phyloP scores from a whole-genome alignment of 768 basidiomycete species.

The Termitomyces sp. region DNA sequence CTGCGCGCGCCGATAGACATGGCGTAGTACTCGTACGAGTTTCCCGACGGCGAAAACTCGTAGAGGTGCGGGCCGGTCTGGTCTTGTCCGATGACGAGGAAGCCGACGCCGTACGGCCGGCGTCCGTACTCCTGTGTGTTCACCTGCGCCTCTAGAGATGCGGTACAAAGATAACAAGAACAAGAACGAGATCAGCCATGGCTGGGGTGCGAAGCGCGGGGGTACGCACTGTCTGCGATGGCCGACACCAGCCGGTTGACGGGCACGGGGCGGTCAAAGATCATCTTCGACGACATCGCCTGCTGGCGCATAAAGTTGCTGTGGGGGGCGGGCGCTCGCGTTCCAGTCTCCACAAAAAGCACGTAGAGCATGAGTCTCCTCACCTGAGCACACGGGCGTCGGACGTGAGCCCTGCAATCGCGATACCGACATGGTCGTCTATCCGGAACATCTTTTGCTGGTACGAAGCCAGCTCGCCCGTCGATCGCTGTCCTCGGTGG shows the following conservation, averaged over 20 bases:
- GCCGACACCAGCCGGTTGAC: slow-evolving; percentile 89
- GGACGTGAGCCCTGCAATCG: slow-evolving; percentile 97
- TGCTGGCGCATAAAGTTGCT: slow-evolving; percentile 99
- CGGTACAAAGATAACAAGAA: not conserved
- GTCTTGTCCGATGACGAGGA: slow-evolving; percentile 95
- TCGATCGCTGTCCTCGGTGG: slow-evolving; percentile 68
- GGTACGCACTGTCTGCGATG: slow-evolving; percentile 79
- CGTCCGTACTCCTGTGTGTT: slow-evolving; percentile 99
- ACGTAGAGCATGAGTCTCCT: not conserved
- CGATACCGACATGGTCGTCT: slow-evolving; percentile 99
- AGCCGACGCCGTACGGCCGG: slow-evolving; percentile 96
- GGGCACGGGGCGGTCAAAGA: slow-evolving; percentile 92
- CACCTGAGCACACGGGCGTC: slow-evolving; percentile 97
- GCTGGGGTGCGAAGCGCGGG: no score
- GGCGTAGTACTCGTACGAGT: slow-evolving; percentile 95
- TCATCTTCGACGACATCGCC: slow-evolving; percentile 92
- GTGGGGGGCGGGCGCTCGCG: not conserved
- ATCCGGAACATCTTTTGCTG: slow-evolving; percentile 99
- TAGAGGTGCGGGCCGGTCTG: slow-evolving; percentile 96
- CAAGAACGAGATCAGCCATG: not conserved
- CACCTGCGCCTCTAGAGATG: slow-evolving; percentile 81
- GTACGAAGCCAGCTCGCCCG: slow-evolving; percentile 97
- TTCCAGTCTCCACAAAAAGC: no score
- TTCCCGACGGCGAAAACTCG: slow-evolving; percentile 97
- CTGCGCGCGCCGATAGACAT: slow-evolving; percentile 98